Evolutionary conservation across 2,329 filamentous ascomycete species (phyloP).

Genomic region (Pseudocercospora musae): DNA sequence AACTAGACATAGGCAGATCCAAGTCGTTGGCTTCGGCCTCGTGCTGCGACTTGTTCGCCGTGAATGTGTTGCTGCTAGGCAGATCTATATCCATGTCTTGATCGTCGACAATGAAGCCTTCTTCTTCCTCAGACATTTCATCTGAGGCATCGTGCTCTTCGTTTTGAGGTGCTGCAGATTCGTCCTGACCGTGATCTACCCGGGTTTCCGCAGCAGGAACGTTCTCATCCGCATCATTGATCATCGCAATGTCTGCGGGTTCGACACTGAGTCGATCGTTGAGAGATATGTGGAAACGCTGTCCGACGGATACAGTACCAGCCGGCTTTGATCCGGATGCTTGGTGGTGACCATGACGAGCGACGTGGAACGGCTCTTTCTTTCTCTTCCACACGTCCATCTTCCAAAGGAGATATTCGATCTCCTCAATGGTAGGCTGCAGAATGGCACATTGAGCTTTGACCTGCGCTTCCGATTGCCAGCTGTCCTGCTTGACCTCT

Average conservation of each 20-base stretch:
- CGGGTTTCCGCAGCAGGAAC: conserved; percentile 16
- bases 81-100: not conserved
- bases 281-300: conserved; percentile 8
- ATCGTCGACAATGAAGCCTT: not conserved
- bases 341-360: conserved; percentile 15
- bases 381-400: conserved; percentile 39
- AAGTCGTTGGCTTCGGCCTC: not conserved
- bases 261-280: conserved; percentile 30
- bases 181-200: conserved; percentile 7
- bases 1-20: not conserved
- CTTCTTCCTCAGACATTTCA: conserved; percentile 5
- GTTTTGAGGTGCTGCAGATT: not conserved
- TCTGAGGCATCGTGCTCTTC: conserved; percentile 15
- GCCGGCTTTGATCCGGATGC: not conserved
- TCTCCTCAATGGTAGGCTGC: conserved; percentile 63
- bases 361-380: conserved; percentile 28
- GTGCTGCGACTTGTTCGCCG: not conserved
- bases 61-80: not conserved
- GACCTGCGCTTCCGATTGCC: conserved; percentile 54
- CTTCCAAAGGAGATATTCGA: conserved; percentile 52
- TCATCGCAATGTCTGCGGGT: conserved; percentile 12
- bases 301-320: not conserved
- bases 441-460: conserved; percentile 56
- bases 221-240: conserved; percentile 15
- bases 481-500: conserved; percentile 53